Percentiles rank a stretch among this genome's conserved stretches.
Evolutionary conservation across 768 basidiomycete genomes (phyloP).

Genomic region (Suillus paluster): DNA sequence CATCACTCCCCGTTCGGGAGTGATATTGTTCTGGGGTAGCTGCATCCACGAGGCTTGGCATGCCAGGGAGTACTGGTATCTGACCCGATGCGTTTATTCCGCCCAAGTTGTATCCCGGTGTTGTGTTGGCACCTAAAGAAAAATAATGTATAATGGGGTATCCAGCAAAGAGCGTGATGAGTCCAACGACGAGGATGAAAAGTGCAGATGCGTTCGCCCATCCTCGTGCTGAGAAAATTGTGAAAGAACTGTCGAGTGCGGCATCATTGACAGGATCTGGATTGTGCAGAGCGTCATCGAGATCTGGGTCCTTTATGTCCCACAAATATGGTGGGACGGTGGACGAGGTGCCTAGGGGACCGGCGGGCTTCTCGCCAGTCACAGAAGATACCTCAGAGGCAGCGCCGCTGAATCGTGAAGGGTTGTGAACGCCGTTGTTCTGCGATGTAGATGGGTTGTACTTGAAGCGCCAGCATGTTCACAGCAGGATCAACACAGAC

Average conservation of each 20-base stretch:
- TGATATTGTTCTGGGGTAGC: slow-evolving; percentile 68
- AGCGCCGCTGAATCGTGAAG: slow-evolving; percentile 61
- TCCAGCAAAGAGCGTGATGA: slow-evolving; percentile 84
- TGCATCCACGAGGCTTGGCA: slow-evolving; percentile 74
- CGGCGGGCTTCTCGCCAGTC: slow-evolving; percentile 37
- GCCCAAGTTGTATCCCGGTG: slow-evolving; percentile 81
- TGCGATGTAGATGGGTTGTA: slow-evolving; percentile 56
- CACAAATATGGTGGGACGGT: slow-evolving; percentile 75
- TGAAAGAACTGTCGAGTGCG: slow-evolving; percentile 60
- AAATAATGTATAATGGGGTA: slow-evolving; percentile 81
- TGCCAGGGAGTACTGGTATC: slow-evolving; percentile 72
- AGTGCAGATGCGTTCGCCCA: slow-evolving; percentile 82
- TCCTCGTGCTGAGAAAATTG: slow-evolving; percentile 81
- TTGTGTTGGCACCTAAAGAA: slow-evolving; percentile 29
- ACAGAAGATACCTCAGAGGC: slow-evolving; percentile 49
- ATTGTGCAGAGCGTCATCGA: slow-evolving; percentile 91
- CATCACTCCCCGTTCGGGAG: slow-evolving; percentile 72
- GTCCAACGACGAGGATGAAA: slow-evolving; percentile 63
- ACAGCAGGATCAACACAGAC: slow-evolving; percentile 7
- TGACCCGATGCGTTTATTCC: slow-evolving; percentile 84
- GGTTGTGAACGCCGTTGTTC: slow-evolving; percentile 47
- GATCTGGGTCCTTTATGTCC: slow-evolving; percentile 81
- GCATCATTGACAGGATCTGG: slow-evolving; percentile 78
- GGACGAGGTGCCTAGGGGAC: slow-evolving; percentile 49
- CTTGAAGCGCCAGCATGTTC: slow-evolving; percentile 35